Conservation (phyloP, 257 asterid species). For the Solanum chmielewskii region DNA sequence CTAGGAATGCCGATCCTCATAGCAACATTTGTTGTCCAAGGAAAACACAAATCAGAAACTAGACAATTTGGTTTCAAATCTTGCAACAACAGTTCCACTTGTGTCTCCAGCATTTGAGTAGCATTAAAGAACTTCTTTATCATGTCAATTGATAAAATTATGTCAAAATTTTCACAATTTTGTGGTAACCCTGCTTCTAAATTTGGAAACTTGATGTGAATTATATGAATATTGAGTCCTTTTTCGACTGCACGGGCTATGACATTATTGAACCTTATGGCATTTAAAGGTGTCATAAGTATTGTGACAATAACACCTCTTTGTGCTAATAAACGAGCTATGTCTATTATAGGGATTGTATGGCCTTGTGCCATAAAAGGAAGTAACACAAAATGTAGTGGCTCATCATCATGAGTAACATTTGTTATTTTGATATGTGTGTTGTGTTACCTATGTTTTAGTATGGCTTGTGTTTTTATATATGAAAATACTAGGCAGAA, state of each 20-base stretch:
- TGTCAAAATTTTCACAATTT: not conserved
- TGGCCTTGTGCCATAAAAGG: not conserved
- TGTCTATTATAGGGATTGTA: not conserved
- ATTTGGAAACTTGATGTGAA: not conserved
- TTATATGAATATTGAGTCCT: not conserved
- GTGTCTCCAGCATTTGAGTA: not conserved
- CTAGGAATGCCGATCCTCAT: not conserved
- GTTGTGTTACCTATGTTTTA: not conserved
- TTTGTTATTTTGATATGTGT: not conserved
- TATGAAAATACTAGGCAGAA: not conserved
- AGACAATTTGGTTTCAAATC: not conserved
- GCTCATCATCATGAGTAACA: not conserved
- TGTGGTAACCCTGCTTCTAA: not conserved
- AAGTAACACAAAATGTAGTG: not conserved
- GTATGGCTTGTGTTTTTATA: not conserved
- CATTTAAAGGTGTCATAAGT: not conserved
- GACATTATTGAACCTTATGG: not conserved
- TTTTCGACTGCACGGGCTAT: not conserved
- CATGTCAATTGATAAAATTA: not conserved
- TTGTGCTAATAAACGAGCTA: not conserved
- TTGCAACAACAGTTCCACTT: not conserved
- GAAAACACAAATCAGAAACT: not conserved
- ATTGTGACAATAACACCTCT: not conserved
- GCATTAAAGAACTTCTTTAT: not conserved
- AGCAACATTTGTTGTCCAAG: not conserved